Evolutionary conservation across 2,329 filamentous ascomycete genomes (phyloP).

Genomic region (Alternaria rosae): DNA sequence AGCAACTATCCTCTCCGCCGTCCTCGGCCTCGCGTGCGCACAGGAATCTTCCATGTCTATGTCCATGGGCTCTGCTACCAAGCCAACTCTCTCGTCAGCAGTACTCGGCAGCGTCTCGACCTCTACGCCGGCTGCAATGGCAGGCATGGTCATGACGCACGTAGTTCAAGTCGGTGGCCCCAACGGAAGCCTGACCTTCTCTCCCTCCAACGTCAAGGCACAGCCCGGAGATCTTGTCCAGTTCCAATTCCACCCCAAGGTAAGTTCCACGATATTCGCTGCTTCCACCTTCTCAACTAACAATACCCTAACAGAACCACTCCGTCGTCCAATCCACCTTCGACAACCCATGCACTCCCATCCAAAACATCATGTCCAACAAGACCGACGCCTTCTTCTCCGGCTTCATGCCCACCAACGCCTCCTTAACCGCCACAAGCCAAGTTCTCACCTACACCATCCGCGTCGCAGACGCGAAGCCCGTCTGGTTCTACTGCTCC

Average conservation of each 20-base stretch:
- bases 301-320: constrained; percentile 65
- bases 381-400: constrained; percentile 66
- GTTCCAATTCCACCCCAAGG: constrained; percentile 61
- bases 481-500: constrained; percentile 82
- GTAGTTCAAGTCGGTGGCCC: constrained; percentile 70
- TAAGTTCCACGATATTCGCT: constrained; percentile 23
- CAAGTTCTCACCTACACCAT: constrained; percentile 73
- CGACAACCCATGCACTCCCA: constrained; percentile 72
- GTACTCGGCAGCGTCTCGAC: neutral
- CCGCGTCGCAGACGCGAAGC: constrained; percentile 71
- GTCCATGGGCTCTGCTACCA: neutral
- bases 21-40: constrained; percentile 40
- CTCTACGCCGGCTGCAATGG: neutral
- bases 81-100: neutral
- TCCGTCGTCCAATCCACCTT: constrained; percentile 81
- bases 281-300: constrained; percentile 14
- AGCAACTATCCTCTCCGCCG: constrained; percentile 39
- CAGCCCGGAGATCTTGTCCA: constrained; percentile 64
- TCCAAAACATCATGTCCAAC: constrained; percentile 54
- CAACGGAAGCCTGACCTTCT: constrained; percentile 64
- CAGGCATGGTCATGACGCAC: constrained; percentile 53
- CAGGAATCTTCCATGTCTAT: constrained; percentile 17
- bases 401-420: constrained; percentile 69
- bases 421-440: constrained; percentile 25
- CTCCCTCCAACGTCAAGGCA: constrained; percentile 70